Evolutionary conservation across 306 rosid species (phyloP).

Genomic region (Medicago ruthenica): DNA sequence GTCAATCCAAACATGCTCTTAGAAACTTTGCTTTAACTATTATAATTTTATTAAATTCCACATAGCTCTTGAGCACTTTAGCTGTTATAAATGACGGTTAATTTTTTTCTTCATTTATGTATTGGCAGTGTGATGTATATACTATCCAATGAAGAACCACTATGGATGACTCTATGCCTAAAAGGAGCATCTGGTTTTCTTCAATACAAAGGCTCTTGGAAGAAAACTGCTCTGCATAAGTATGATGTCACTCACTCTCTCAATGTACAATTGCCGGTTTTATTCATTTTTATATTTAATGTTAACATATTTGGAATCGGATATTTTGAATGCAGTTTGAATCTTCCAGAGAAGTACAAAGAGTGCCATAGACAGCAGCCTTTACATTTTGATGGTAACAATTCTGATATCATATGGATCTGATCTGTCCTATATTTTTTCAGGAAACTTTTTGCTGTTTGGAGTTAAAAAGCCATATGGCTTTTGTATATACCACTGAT

Average conservation of each 20-base stretch:
- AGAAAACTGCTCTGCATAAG: conserved; percentile 77
- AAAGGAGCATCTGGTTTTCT: conserved; percentile 64
- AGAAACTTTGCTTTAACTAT: background rate
- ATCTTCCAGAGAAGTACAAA: conserved; percentile 47
- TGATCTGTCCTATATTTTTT: conserved; percentile 14
- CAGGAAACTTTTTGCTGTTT: background rate
- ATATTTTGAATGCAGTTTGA: conserved; percentile 63
- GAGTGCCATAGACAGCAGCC: conserved; percentile 52
- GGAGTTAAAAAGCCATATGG: conserved; percentile 1
- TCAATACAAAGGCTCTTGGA: conserved; percentile 88
- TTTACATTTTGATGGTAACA: conserved; percentile 76
- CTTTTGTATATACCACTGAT: conserved; percentile 22
- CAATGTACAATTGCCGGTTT: conserved; percentile 7
- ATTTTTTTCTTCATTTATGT: background rate
- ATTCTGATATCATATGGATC: conserved; percentile 16
- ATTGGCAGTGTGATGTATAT: conserved; percentile 82
- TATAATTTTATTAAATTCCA: background rate
- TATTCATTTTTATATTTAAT: conserved; percentile 26
- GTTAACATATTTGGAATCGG: conserved; percentile 27
- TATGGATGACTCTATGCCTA: conserved; percentile 89
- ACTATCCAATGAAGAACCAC: conserved; percentile 86
- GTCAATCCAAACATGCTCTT: too few species aligned
- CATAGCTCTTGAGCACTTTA: too few species aligned
- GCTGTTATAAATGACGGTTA: background rate
- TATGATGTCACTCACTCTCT: conserved; percentile 54